Base-by-base conservation (phyloP, 805 yeast species). In the Saccharomyces jurei region DNA sequence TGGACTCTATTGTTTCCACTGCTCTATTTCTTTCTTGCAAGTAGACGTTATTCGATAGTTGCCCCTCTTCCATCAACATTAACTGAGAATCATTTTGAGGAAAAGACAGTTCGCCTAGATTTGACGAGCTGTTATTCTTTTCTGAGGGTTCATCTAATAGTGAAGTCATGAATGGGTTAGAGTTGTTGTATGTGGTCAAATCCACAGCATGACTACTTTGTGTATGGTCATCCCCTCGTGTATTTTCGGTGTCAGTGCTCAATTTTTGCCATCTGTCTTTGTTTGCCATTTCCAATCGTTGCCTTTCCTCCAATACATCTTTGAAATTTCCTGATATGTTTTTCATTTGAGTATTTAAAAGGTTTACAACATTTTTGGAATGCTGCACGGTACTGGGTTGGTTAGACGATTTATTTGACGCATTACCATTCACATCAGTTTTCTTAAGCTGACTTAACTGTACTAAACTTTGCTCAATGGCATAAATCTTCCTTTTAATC, bases 1-100 rank as follows among this genome's bases (percentile, higher is more conserved):
- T 94, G n/a, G 89, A 80, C 68, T 94, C 99, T 51, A 94, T 94
- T 0, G 97, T 89, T 67, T 92, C 98, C 51, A 94, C 97, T 0
- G 99, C 99, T 49, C 84, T 70, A 63, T 84, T 85, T 64, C 99
- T 79, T 61, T 87, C 94, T 63, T 84, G 92, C 54, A 91, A 74
- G 66, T 94, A 94, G 53, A 77, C 77, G 55, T 73, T 73, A 56
- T 76, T 79, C 46, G 75, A 73, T 32, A 62, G 28, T 59, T 82
- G 83, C 62, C 89, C 96, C 69, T 91, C 96, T 63, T 92, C 97
- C 64, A 90, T 77, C 69, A 91, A 72, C 64, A 88, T 76, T 62
- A 89, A 70, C 61, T 87, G 85, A 63, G 90, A 96, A 41, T 92
- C 87, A 29, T 56, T 54, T 65, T 89, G 96, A 0, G 97, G 97